Evolutionary conservation across 495 filamentous ascomycete species (phyloP), one percentile per base, ranked within the genome.

Genomic region (Penicillium canariense): DNA sequence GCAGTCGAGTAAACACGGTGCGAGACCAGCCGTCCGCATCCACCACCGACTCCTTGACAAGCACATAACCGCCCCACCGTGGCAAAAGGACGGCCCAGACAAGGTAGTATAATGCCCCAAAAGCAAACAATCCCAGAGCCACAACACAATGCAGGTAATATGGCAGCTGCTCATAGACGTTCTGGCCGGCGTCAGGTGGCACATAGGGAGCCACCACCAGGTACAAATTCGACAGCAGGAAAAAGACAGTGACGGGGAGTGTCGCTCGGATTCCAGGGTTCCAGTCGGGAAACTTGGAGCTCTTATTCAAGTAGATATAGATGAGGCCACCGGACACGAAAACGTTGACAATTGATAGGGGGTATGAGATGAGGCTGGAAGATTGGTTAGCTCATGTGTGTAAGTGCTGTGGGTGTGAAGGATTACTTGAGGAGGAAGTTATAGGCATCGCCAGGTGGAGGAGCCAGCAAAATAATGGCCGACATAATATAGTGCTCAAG

Each of bases 141-240:
- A 77, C 74, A 11, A 82, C 82, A 27, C 74, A 79, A 59, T 87
- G 84, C 12, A 85, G 81, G 26, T 80, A 85, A 56, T 87, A 87
- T 63, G 83, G 86, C 45, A 88, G 82, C 30, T 77, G 77, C 2
- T 87, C 74, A 50, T 83, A 79, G 4, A 84, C 84, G 20, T 71
- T 81, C n/a, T 77, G 71, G 3, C 79, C 84, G 0, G 68, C 78
- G 10, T 72, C 75, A 0, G 85, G 85, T 4, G 85, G 84, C 34
- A 83, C 82, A 75, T 85, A 89, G 5, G 85, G 84, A 55, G 84
- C 84, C 17, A 84, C 68, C 6, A 86, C 68, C 39, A 84, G 67
- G 63, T 84, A 87, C 2, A 84, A 39, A 27, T 86, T 78, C 3
- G 83, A 75, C 9, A 82, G 55, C 48, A 83, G 78, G 60, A 78